Conservation (phyloP, 257 asterid genomes). For the Fraxinus cuspidata region DNA sequence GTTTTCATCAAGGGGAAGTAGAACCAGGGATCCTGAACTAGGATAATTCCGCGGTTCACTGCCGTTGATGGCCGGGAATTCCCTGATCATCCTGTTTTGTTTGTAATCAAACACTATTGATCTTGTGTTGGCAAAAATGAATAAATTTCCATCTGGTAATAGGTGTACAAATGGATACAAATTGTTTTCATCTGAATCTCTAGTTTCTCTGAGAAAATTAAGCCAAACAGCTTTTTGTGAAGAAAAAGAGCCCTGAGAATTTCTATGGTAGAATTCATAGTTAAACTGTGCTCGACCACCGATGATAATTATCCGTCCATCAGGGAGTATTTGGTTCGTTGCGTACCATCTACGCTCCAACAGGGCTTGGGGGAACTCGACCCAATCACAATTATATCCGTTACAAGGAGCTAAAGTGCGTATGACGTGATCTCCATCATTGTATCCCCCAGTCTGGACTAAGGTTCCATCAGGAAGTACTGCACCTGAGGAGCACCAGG, state of each 20-base stretch:
- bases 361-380: conserved; percentile 41
- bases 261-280: conserved; percentile 55
- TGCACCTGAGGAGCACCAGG: conserved; percentile 85
- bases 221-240: conserved; percentile 21
- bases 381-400: conserved; percentile 49
- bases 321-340: conserved; percentile 64
- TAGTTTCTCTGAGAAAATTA: conserved; percentile 53
- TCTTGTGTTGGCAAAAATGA: conserved; percentile 59
- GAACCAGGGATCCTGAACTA: conserved; percentile 63
- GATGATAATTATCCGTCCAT: conserved; percentile 55
- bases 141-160: conserved; percentile 63
- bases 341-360: conserved; percentile 65
- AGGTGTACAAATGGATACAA: conserved; percentile 69
- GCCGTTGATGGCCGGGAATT: conserved; percentile 51
- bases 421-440: conserved; percentile 55
- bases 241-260: neutral
- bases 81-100: conserved; percentile 31
- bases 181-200: conserved; percentile 57
- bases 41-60: conserved; percentile 68
- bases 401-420: conserved; percentile 44
- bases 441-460: conserved; percentile 73
- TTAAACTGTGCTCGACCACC: conserved; percentile 69
- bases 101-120: conserved; percentile 52
- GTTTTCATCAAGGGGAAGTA: conserved; percentile 63
- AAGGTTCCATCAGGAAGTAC: conserved; percentile 59